Evolutionary conservation across 2,329 filamentous ascomycete genomes (phyloP).

Genomic region (Fusarium scirpi): DNA sequence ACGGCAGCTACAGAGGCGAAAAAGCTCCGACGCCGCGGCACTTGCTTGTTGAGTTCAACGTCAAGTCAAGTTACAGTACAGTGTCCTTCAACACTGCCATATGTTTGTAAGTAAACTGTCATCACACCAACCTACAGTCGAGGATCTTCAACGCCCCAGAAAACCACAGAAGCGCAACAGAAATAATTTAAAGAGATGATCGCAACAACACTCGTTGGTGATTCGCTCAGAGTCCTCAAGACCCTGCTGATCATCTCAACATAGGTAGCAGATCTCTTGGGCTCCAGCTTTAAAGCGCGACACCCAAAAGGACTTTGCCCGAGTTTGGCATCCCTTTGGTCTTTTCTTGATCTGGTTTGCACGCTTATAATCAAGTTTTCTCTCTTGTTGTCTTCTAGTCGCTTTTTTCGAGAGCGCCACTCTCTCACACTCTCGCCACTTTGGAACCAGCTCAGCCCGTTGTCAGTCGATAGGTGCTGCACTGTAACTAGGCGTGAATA

Average conservation of each 20-base stretch:
- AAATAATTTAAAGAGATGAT: conserved; percentile 10
- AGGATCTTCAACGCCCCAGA: conserved; percentile 14
- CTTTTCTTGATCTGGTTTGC: neutral
- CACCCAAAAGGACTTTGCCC: conserved; percentile 25
- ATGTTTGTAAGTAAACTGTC: conserved; percentile 22
- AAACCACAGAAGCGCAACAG: conserved; percentile 11
- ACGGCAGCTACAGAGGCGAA: neutral
- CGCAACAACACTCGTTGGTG: conserved; percentile 8
- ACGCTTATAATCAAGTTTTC: conserved; percentile 37
- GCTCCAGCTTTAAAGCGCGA: neutral
- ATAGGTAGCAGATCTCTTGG: conserved; percentile 38
- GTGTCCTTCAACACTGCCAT: neutral
- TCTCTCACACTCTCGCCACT: conserved; percentile 36
- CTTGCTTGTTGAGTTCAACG: conserved; percentile 4
- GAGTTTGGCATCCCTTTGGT: conserved; percentile 5
- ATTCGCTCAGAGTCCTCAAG: conserved; percentile 30
- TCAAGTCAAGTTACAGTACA: neutral
- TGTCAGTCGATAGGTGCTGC: conserved; percentile 15
- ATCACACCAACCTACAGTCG: neutral
- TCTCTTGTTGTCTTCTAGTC: conserved; percentile 9
- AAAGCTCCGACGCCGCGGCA: conserved; percentile 21
- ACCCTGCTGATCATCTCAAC: conserved; percentile 42
- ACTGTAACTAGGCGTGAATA: neutral
- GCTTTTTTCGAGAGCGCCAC: conserved; percentile 23
- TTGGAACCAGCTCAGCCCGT: neutral